Base-by-base conservation (phyloP, 1,284 basidiomycete genomes). In the Moesziomyces aphidis region DNA sequence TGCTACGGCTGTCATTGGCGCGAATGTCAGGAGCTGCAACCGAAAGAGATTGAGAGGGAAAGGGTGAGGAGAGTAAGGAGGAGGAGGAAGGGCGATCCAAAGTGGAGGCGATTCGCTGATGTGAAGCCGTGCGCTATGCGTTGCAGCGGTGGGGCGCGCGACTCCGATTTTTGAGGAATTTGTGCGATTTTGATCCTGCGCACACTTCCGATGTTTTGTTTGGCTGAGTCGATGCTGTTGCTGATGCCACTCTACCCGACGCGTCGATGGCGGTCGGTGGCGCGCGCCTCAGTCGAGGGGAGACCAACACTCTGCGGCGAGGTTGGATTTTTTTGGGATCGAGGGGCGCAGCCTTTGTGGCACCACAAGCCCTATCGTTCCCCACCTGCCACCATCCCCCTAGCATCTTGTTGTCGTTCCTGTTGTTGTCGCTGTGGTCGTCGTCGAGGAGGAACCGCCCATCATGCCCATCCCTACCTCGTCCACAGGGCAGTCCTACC, bases 401-500 rank as follows among this genome's bases (percentile, higher is more conserved):
- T 7, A 19, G 13, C 11, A 17, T 42, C 39, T 42, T 15, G 17
- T 15, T 19, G 36, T 39, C 7, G 31, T 31, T 31, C 9, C 11
- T 31, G 31, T 34, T 34, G 31, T 34, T 13, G 31, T 34, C 4
- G 11, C 13, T 34, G 31, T 34, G 10, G 31, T 34, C 31, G 31
- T 13, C 13, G 31, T 13, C 31, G 31, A 34, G 31, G 15, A 42
- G 39, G 39, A 42, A 3, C 6, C 17, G 6, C 39, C 19, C 49
- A 53, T 17, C 13, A 77, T 77, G 75, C 58, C 71, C 3, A 73
- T 74, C 34, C 82, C 82, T 13, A 83, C 76, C 39, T 83, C 81
- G 10, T 83, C 82, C 1, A 78, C 78, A 4, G 82, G 82, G 23
- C 77, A 80, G 61, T 55, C 74, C 46, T 83, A 83, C 49, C 82